These are phyloP conservation scores for Penicillium corylophilum DNA, from an alignment of 2,329 filamentous ascomycete genomes.

Conservation along the genomic window DNA sequence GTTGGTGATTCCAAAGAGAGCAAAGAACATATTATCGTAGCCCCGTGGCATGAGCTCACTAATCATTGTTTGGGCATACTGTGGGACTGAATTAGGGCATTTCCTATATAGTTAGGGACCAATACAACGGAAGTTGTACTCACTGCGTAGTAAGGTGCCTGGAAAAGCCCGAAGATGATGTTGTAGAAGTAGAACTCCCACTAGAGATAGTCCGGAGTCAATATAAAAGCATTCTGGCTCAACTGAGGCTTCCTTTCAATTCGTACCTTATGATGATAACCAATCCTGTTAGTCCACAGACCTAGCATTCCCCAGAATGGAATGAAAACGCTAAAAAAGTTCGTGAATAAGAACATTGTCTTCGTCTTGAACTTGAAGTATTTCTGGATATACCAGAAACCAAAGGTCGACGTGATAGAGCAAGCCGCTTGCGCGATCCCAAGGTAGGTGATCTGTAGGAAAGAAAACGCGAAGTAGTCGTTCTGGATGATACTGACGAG, in stretches of 20 bases:
- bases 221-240: no score
- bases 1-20: conserved; percentile 46
- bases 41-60: conserved; percentile 44
- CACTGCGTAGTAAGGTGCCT: conserved; percentile 45
- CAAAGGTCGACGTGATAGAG: conserved; percentile 42
- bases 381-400: conserved; percentile 45
- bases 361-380: conserved; percentile 44
- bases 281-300: conserved; percentile 40
- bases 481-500: conserved; percentile 45
- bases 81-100: neutral
- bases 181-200: conserved; percentile 49
- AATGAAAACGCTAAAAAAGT: conserved; percentile 43
- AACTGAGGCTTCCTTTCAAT: neutral
- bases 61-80: conserved; percentile 48
- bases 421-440: conserved; percentile 41
- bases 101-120: no score
- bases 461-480: conserved; percentile 42
- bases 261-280: conserved; percentile 39
- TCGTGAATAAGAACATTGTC: conserved; percentile 44
- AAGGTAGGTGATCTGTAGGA: conserved; percentile 44
- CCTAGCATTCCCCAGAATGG: conserved; percentile 46
- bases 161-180: conserved; percentile 43
- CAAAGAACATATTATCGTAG: conserved; percentile 48
- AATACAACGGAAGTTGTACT: neutral
- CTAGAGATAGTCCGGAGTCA: conserved; percentile 10